Percentiles rank a stretch among this genome's conserved stretches.
Evolutionary conservation across 177 flowering plant genomes (phyloP).

Genomic region (Vitis hybrid): DNA sequence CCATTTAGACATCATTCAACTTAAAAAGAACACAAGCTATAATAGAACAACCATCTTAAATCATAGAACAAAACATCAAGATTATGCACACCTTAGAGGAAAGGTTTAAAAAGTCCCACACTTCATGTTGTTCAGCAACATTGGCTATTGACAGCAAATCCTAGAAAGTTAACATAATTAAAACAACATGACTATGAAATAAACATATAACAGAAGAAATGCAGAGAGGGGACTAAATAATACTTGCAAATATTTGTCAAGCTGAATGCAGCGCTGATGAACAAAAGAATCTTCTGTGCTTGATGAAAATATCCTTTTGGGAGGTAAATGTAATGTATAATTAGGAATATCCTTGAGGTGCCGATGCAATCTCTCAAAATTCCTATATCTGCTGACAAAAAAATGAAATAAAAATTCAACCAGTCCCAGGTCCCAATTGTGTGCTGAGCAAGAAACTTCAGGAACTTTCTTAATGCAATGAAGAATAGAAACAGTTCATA

Average conservation of each 20-base stretch:
- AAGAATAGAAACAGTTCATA: background rate
- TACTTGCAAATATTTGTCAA: constrained; percentile 94
- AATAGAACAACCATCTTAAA: constrained; percentile 7
- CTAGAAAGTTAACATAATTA: constrained; percentile 37
- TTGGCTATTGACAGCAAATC: constrained; percentile 95
- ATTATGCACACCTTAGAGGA: constrained; percentile 75
- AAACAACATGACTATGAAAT: constrained; percentile 13
- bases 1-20: background rate
- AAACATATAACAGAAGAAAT: background rate
- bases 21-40: constrained; percentile 5
- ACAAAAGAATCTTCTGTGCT: constrained; percentile 97
- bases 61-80: constrained; percentile 1
- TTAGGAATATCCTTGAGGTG: constrained; percentile 96
- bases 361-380: constrained; percentile 94
- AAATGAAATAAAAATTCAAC: background rate
- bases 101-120: constrained; percentile 92
- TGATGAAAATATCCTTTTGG: constrained; percentile 98
- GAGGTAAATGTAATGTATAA: constrained; percentile 90
- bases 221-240: constrained; percentile 8
- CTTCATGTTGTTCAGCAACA: constrained; percentile 99
- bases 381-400: constrained; percentile 70
- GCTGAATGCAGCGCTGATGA: constrained; percentile 98
- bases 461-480: background rate
- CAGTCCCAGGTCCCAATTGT: background rate
- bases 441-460: constrained; percentile 3